A percentile compares a stretch with the other conserved stretches of the same genome.
These are phyloP conservation scores for Linum tenue DNA, from an alignment of 345 rosid genomes.

Conservation along the genomic window DNA sequence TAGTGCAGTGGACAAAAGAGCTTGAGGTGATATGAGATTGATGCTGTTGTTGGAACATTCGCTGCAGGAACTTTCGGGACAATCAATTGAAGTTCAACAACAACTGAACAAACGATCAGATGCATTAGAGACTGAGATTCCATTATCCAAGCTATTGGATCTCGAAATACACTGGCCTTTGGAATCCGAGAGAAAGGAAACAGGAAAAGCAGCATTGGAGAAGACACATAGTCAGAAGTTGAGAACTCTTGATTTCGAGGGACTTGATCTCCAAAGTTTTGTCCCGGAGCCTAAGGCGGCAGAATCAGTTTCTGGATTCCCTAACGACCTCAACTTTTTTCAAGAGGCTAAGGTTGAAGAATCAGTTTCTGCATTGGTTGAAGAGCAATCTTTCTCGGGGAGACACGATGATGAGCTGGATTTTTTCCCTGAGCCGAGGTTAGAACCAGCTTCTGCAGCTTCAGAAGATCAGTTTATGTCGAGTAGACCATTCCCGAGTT, in stretches of 20 bases:
- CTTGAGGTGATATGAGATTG: too few species aligned
- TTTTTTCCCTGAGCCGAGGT: constrained; percentile 33
- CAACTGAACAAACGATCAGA: constrained; percentile 33
- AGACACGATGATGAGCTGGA: not conserved
- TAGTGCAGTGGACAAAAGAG: too few species aligned
- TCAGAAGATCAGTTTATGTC: constrained; percentile 19
- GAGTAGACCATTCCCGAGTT: constrained; percentile 10
- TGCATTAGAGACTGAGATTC: constrained; percentile 23
- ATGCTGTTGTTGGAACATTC: not conserved
- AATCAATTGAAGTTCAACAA: constrained; percentile 23
- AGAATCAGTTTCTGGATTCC: constrained; percentile 13
- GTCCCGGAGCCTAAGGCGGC: constrained; percentile 30
- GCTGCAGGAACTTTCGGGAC: constrained; percentile 63
- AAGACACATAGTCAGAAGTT: constrained; percentile 16
- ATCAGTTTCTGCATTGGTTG: not conserved
- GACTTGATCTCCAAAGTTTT: constrained; percentile 39
- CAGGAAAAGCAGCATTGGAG: constrained; percentile 14
- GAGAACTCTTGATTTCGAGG: constrained; percentile 36
- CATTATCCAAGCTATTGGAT: constrained; percentile 55
- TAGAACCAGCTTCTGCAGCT: constrained; percentile 13
- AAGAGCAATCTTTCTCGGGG: not conserved
- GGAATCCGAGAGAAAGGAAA: constrained; percentile 25
- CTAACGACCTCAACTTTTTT: constrained; percentile 16
- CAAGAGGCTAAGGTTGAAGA: not conserved
- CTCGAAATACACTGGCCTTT: constrained; percentile 58